Conservation (phyloP, 2,329 filamentous ascomycete species). For the Fusarium aywerte region DNA sequence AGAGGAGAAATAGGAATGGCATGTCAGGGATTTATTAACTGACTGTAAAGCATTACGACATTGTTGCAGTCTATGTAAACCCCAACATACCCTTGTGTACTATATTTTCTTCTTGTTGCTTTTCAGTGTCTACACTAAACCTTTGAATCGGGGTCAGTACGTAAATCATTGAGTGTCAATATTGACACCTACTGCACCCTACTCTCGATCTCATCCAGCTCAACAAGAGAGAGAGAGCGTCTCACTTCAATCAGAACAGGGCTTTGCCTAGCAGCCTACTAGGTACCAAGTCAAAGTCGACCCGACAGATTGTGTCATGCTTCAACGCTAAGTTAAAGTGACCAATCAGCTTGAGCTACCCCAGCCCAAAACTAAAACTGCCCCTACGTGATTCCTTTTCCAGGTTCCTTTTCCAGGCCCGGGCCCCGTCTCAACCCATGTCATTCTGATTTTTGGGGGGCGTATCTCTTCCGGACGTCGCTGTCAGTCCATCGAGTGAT, state of each 20-base stretch:
- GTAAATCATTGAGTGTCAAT: not conserved
- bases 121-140: not conserved
- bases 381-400: conserved; percentile 42
- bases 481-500: not conserved
- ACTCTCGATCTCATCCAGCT: conserved; percentile 9
- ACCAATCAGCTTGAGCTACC: conserved; percentile 46
- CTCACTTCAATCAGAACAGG: conserved; percentile 16
- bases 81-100: not conserved
- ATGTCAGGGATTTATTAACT: conserved; percentile 11
- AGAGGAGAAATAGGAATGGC: not conserved
- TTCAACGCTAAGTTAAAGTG: conserved; percentile 41
- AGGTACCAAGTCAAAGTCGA: conserved; percentile 33
- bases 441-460: conserved; percentile 35
- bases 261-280: conserved; percentile 15
- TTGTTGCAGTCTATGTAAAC: conserved; percentile 1
- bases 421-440: conserved; percentile 32
- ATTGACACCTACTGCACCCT: conserved; percentile 26
- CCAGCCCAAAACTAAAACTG: conserved; percentile 46
- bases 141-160: not conserved
- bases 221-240: conserved; percentile 23
- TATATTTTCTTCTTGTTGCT: conserved; percentile 12
- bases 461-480: conserved; percentile 21
- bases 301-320: conserved; percentile 52
- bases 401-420: conserved; percentile 38
- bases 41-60: conserved; percentile 11